Percentiles rank a stretch among this genome's conserved stretches.
phyloP scores from a whole-genome alignment of 2,329 filamentous ascomycete genomes.

The Botrytis paeoniae region DNA sequence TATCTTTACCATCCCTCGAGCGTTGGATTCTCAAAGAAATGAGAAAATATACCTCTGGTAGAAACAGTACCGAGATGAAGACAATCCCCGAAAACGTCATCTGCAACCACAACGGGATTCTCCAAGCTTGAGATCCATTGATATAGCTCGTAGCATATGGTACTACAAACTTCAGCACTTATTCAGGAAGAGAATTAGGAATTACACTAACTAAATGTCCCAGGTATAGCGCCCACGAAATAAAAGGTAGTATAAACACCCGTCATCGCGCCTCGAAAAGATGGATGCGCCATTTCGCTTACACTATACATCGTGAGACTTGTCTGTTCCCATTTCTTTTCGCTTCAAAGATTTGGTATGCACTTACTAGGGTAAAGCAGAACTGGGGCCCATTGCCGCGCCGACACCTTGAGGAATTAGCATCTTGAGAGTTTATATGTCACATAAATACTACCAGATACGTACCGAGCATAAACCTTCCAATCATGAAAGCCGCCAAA shows the following conservation, averaged over 20 bases:
- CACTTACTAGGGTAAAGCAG: constrained; percentile 15
- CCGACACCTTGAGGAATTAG: constrained; percentile 30
- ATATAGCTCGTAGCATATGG: constrained; percentile 18
- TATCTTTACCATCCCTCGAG: rapidly evolving
- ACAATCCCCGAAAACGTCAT: constrained; percentile 31
- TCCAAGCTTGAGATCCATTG: constrained; percentile 29
- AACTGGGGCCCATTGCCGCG: constrained; percentile 19
- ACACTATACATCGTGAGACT: constrained; percentile 39
- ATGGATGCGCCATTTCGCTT: constrained; percentile 45
- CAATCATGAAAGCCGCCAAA: constrained; percentile 44
- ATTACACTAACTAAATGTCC: constrained; percentile 15
- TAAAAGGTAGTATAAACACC: constrained; percentile 33
- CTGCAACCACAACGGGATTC: constrained; percentile 40
- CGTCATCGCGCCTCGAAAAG: constrained; percentile 43
- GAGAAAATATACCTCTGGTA: constrained; percentile 47
- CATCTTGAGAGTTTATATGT: rapidly evolving
- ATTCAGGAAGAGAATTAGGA: rapidly evolving
- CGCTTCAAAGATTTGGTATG: constrained; percentile 31
- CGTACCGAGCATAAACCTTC: constrained; percentile 58
- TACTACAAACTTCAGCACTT: background rate
- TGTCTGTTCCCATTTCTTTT: no score
- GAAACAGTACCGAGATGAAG: constrained; percentile 44
- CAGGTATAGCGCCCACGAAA: constrained; percentile 29
- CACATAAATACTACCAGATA: constrained; percentile 36
- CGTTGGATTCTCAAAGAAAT: rapidly evolving